phyloP scores from a whole-genome alignment of 169 alveolate genomes.

The Plasmodium sp. region DNA sequence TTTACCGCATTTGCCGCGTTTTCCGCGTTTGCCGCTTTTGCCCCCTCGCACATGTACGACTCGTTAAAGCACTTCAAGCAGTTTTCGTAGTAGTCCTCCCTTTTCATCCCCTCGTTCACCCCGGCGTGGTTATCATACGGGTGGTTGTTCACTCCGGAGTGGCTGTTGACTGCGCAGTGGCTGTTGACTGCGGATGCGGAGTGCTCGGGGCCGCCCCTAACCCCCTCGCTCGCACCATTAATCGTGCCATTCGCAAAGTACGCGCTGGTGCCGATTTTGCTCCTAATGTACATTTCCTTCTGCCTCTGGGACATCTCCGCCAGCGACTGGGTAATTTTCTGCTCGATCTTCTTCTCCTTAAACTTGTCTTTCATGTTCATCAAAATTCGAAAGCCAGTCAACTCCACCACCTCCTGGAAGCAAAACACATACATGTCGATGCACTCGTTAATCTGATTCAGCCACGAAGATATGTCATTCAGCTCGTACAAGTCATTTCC shows the following conservation, averaged over 20 bases:
- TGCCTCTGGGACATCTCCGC: conserved; percentile 69
- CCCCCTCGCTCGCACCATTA: not conserved
- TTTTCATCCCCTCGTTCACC: not conserved
- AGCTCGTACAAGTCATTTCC: conserved; percentile 77
- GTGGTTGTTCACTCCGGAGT: not conserved
- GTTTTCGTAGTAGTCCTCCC: not conserved
- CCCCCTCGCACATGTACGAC: not conserved
- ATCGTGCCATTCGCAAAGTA: not conserved
- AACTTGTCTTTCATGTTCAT: conserved; percentile 73
- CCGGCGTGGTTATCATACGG: not conserved
- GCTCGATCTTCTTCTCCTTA: conserved; percentile 68
- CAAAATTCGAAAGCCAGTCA: conserved; percentile 66
- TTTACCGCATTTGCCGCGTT: not conserved
- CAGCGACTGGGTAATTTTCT: conserved; percentile 51
- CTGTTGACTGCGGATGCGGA: too few relatives aligned
- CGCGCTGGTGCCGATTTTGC: not conserved
- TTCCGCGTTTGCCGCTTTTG: not conserved
- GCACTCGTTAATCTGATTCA: conserved; percentile 61
- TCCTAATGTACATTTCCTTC: conserved; percentile 39
- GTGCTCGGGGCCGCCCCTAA: not conserved
- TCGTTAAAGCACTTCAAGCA: conserved; percentile 12
- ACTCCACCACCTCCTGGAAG: conserved; percentile 82
- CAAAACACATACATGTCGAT: conserved; percentile 81
- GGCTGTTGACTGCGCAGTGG: too few relatives aligned
- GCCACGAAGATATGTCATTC: conserved; percentile 81